Evolutionary conservation across 2,329 filamentous ascomycete species (phyloP), one percentile per base, ranked within the genome.

Genomic region (Diaporthe ilicicola): DNA sequence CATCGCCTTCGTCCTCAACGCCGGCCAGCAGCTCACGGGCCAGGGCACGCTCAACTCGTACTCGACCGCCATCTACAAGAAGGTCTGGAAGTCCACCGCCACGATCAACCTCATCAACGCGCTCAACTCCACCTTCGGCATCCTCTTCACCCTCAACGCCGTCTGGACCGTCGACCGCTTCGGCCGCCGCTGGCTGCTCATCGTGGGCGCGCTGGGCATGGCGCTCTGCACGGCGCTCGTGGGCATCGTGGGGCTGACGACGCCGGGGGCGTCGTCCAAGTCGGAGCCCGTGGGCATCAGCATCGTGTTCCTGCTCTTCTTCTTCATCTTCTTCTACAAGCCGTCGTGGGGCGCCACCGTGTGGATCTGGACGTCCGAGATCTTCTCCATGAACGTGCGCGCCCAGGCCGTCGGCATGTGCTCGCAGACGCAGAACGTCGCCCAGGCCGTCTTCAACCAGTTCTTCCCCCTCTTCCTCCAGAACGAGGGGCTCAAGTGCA

Each of bases 31-130:
- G 79, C 85, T 93, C 50, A 92, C 91, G 6, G 91, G 91, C 24
- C 91, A 93, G 80, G 92, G 91, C 73, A 91, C 90, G 1, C 85
- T 93, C 74, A 93, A 93, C 85, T 87, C 88, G 4, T 93, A 93
- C 84, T 91, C 88, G 24, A 92, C 91, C n/a, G 88, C 89, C 75
- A 91, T 93, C 76, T 93, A 93, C 83, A 88, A 92, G 81, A 90
- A 91, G 78, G 87, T 93, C 29, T 93, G 91, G 84, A 85, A 82
- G 29, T 84, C 81, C 67, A 82, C 80, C 68, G 82, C 86, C 62
- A 89, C 86, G 27, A 92, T 93, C 78, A 90, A 90, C 73, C 84
- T 93, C 39, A 93, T 93, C 84, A 93, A 93, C 78, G 91, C 91
- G 4, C 84, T 93, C 67, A 93, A 93, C 78, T 91, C 91, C 50